These are phyloP conservation scores for Graphilbum fragrans DNA, from an alignment of 2,329 filamentous ascomycete genomes.

Conservation along the genomic window DNA sequence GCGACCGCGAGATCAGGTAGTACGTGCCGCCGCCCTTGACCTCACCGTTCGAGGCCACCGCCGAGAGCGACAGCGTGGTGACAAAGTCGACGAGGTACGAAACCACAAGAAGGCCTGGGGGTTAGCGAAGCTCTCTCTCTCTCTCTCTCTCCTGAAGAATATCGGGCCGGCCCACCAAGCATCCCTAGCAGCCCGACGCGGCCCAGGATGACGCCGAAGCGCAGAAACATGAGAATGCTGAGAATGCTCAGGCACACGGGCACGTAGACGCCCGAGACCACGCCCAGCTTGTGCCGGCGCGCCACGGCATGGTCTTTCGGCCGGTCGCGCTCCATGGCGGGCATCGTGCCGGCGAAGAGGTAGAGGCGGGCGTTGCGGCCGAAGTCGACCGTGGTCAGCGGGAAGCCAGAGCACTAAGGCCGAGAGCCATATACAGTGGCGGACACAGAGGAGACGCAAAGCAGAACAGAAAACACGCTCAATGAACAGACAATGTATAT, in stretches of 20 bases:
- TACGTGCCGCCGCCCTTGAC: constrained; percentile 82
- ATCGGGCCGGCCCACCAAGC: constrained; percentile 58
- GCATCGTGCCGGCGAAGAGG: no score
- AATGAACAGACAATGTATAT: no score
- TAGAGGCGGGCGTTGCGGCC: no score
- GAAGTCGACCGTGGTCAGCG: no score
- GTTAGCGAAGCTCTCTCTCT: no score
- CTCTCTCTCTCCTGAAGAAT: no score
- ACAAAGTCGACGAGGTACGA: constrained; percentile 77
- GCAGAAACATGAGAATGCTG: constrained; percentile 84
- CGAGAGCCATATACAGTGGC: no score
- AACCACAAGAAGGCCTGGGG: constrained; percentile 53
- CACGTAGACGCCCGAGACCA: constrained; percentile 70
- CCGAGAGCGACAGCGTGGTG: constrained; percentile 75
- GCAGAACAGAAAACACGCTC: no score
- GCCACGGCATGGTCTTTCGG: constrained; percentile 5
- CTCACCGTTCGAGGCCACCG: constrained; percentile 81
- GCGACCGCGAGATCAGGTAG: constrained; percentile 73
- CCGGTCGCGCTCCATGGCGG: no score
- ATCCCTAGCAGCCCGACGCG: constrained; percentile 71
- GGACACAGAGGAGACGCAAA: no score
- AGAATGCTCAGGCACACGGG: constrained; percentile 82
- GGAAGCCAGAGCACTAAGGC: no score
- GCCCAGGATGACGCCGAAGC: constrained; percentile 75
- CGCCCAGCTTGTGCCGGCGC: constrained; percentile 54